A percentile compares a stretch with the other conserved stretches of the same genome.
Evolutionary conservation across 106 monocot genomes (phyloP).

Genomic region (Chionographis japonica): DNA sequence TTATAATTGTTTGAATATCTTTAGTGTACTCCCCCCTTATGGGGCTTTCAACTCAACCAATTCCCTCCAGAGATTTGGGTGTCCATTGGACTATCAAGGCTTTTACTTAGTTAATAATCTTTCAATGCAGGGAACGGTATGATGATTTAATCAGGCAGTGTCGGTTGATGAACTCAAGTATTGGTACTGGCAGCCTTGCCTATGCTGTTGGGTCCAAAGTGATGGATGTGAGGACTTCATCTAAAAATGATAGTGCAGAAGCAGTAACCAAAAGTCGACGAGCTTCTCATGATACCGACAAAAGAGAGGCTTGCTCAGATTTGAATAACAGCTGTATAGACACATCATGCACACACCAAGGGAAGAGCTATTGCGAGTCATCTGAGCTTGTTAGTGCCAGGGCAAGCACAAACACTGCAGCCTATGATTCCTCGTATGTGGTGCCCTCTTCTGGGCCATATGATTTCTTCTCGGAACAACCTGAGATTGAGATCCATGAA

Average conservation of each 20-base stretch:
- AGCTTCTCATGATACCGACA: constrained; percentile 28
- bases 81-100: neutral
- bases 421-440: constrained; percentile 35
- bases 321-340: constrained; percentile 24
- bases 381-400: constrained; percentile 35
- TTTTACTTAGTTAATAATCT: neutral
- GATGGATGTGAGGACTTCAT: constrained; percentile 87
- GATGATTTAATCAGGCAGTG: constrained; percentile 79
- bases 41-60: too few species aligned
- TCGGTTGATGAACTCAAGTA: constrained; percentile 78
- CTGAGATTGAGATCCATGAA: constrained; percentile 33
- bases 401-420: constrained; percentile 29
- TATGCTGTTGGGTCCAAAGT: constrained; percentile 94
- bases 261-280: constrained; percentile 15
- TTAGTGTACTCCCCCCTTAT: too few species aligned
- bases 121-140: constrained; percentile 79
- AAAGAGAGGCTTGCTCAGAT: constrained; percentile 18
- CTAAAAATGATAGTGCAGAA: constrained; percentile 45
- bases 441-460: constrained; percentile 18
- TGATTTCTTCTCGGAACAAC: constrained; percentile 24
- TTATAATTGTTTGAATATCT: too few species aligned
- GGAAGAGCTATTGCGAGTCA: constrained; percentile 52
- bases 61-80: too few species aligned
- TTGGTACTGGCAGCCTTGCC: constrained; percentile 93
- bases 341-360: constrained; percentile 23